Evolutionary conservation across 352 stramenopile species (phyloP).

Genomic region (Thalassiosira livingstoniorum): DNA sequence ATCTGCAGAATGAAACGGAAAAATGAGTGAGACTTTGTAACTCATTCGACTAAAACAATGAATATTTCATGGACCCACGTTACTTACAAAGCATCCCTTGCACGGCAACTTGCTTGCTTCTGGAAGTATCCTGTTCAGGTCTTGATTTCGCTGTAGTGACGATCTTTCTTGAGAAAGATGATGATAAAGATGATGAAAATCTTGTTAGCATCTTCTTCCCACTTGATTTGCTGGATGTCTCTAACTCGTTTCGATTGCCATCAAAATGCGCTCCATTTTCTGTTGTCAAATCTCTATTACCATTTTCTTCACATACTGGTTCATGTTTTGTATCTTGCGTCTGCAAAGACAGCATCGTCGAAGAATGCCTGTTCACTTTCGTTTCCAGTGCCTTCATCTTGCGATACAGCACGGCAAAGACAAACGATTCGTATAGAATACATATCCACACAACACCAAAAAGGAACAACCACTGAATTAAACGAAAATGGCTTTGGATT

Average conservation of each 20-base stretch:
- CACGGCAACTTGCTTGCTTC: background rate
- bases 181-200: no score
- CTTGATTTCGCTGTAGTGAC: background rate
- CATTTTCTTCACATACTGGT: background rate
- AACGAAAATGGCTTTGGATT: background rate
- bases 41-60: no score
- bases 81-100: slow-evolving; percentile 9
- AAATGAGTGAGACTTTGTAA: no score
- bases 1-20: no score
- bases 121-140: background rate
- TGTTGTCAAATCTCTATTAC: background rate
- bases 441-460: slow-evolving; percentile 14
- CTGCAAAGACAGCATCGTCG: background rate
- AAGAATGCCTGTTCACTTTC: slow-evolving; percentile 6
- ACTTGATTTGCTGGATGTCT: no score
- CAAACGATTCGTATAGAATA: background rate
- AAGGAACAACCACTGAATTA: slow-evolving; percentile 16
- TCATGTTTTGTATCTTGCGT: background rate
- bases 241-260: no score
- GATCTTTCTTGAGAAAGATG: background rate
- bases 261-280: background rate
- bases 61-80: no score
- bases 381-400: background rate
- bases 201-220: no score
- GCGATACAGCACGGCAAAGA: background rate